These are phyloP conservation scores for Magnolia sinica DNA, from an alignment of 164 flowering plant genomes.

Conservation along the genomic window DNA sequence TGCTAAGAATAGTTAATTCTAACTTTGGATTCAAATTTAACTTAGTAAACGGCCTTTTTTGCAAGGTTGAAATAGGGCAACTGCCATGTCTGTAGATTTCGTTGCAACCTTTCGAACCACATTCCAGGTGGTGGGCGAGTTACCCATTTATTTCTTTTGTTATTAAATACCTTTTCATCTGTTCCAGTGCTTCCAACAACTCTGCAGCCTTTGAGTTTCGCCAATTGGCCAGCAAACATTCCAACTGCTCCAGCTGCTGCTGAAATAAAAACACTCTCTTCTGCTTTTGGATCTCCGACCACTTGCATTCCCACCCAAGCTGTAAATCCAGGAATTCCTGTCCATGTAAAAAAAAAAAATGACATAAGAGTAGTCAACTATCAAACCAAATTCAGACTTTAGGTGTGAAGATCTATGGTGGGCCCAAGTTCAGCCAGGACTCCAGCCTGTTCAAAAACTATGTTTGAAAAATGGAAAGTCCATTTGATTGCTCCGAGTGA, in stretches of 20 bases:
- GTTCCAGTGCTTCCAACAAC: conserved; percentile 50
- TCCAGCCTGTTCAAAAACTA: background rate
- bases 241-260: conserved; percentile 57
- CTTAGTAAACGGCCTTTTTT: too few relatives aligned
- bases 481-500: too few relatives aligned
- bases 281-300: conserved; percentile 29
- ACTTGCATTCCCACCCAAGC: conserved; percentile 45
- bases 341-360: background rate
- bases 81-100: too few relatives aligned
- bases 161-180: conserved; percentile 40
- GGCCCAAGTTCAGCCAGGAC: too few relatives aligned
- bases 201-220: conserved; percentile 44
- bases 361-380: background rate
- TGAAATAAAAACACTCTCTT: conserved; percentile 41
- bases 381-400: too few relatives aligned
- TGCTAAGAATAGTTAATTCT: too few relatives aligned
- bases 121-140: background rate
- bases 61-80: too few relatives aligned
- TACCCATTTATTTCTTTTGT: background rate
- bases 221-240: conserved; percentile 45
- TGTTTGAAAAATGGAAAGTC: too few relatives aligned
- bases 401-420: too few relatives aligned
- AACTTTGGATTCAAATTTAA: too few relatives aligned
- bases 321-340: conserved; percentile 46
- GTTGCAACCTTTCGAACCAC: too few relatives aligned